Evolutionary conservation across 352 stramenopile species (phyloP).

Genomic region (Globisporangium middletonii): DNA sequence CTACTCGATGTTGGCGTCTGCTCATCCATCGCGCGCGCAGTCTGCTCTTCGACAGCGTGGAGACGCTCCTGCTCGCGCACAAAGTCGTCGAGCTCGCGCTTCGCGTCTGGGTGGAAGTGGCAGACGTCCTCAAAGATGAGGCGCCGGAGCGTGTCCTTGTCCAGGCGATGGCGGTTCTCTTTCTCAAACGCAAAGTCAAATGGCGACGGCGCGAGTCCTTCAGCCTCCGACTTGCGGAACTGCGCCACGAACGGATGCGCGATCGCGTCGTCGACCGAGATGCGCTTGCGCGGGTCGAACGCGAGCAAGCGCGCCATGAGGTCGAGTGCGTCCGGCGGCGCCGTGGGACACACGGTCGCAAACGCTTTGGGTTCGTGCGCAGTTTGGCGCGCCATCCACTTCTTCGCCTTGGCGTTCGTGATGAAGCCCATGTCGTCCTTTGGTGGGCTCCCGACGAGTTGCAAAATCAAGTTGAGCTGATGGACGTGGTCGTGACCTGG

Average conservation of each 20-base stretch:
- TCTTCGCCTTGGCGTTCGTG: constrained; percentile 79
- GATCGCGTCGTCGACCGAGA: constrained; percentile 68
- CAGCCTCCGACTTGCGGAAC: constrained; percentile 47
- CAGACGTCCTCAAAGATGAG: constrained; percentile 87
- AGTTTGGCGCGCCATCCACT: constrained; percentile 76
- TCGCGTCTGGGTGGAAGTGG: constrained; percentile 73
- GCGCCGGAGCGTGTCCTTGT: constrained; percentile 70
- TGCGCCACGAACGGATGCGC: constrained; percentile 69
- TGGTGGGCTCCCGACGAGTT: constrained; percentile 59
- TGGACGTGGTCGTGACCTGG: constrained; percentile 82
- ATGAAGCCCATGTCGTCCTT: constrained; percentile 71
- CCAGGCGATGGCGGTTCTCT: constrained; percentile 47
- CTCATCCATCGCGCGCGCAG: constrained; percentile 3
- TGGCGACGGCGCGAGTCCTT: constrained; percentile 27
- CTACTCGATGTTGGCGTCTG: background rate
- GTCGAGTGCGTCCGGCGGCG: constrained; percentile 64
- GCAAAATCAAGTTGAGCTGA: constrained; percentile 86
- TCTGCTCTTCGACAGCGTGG: constrained; percentile 19
- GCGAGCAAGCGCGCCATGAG: constrained; percentile 81
- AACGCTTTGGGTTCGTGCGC: constrained; percentile 49
- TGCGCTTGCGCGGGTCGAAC: constrained; percentile 85
- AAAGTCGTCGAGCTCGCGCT: constrained; percentile 48
- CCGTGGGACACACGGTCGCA: constrained; percentile 41
- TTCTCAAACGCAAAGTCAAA: constrained; percentile 87
- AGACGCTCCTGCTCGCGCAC: constrained; percentile 38